These are phyloP conservation scores for Hyaloperonospora brassicae DNA, from an alignment of 352 stramenopile genomes.

Conservation along the genomic window DNA sequence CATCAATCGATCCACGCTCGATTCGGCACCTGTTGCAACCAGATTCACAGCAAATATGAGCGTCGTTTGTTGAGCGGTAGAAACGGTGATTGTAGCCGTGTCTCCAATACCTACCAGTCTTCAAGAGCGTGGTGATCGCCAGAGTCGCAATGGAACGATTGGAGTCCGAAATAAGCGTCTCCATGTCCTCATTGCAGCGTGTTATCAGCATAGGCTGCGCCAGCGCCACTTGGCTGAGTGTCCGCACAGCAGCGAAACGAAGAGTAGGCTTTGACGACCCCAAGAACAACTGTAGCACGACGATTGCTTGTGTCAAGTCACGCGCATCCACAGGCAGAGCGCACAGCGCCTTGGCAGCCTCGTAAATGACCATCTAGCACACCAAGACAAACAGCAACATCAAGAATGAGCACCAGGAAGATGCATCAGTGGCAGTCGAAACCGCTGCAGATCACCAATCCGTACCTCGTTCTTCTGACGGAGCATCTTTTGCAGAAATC, in stretches of 20 bases:
- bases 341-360: slow-evolving; percentile 95
- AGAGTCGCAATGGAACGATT: slow-evolving; percentile 98
- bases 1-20: slow-evolving; percentile 94
- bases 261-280: slow-evolving; percentile 92
- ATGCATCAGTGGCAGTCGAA: neutral
- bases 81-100: neutral
- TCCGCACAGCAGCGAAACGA: slow-evolving; percentile 95
- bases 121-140: slow-evolving; percentile 98
- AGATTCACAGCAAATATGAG: neutral
- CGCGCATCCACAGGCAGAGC: slow-evolving; percentile 92
- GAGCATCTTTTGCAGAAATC: slow-evolving; percentile 94
- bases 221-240: slow-evolving; percentile 88
- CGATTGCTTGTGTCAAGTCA: slow-evolving; percentile 95
- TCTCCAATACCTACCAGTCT: slow-evolving; percentile 79
- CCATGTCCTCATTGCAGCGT: slow-evolving; percentile 98
- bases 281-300: slow-evolving; percentile 94
- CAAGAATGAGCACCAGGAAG: neutral
- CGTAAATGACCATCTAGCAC: slow-evolving; percentile 97
- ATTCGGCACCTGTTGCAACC: slow-evolving; percentile 74
- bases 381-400: slow-evolving; percentile 3
- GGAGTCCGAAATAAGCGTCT: slow-evolving; percentile 93
- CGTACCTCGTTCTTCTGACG: slow-evolving; percentile 90
- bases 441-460: neutral
- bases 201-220: slow-evolving; percentile 92
- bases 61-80: slow-evolving; percentile 4